Evolutionary conservation across 164 flowering plant species (phyloP), one percentile per base, ranked within the genome.

Genomic region (Aristolochia fimbriata): DNA sequence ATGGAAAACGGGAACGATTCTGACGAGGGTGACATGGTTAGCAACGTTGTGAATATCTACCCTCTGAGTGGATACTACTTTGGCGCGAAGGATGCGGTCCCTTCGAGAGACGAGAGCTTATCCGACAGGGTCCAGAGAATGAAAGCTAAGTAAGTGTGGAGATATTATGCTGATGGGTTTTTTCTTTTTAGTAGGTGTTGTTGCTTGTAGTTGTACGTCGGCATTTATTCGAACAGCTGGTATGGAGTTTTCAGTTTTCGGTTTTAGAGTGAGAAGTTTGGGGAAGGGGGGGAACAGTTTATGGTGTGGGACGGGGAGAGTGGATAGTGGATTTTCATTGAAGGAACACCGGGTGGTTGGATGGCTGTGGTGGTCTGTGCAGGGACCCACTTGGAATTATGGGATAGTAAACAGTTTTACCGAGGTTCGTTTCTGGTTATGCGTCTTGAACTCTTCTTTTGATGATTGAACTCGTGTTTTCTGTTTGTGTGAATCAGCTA

Each of bases 31-130:
- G 43, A 15, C 21, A 37, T 8, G 10, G 49, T 47, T 31, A 31
- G 25, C 63, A 33, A 33, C 47, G 73, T 68, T 2, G 15, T 83
- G 11, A 76, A 81, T 57, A 71, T 88, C 57, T 84, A 83, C 65
- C 90, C 90, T 15, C 78, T 85, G 12, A 76, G 78, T 47, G 6
- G 67, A 53, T 85, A 85, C 78, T 81, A 81, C 70, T 88, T 88
- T 58, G 80, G 82, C 45, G 82, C 88, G 57, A 81, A 71, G 63
- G 75, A 78, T 4, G 61, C 85, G 11, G 15, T 66, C 60, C 69
- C 71, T 7, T 55, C 60, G 20, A 83, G 58, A 66, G 75, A 74
- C 22, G 83, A 78, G 59, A 78, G 83, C 57, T 41, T 77, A 6
- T 56, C 63, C 9, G 86, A 82, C 59, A 83, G 83, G 19, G 1